These are phyloP conservation scores for Hemisphaericaspora xylofermentans DNA, from an alignment of 1,139 yeast species.

Conservation along the genomic window DNA sequence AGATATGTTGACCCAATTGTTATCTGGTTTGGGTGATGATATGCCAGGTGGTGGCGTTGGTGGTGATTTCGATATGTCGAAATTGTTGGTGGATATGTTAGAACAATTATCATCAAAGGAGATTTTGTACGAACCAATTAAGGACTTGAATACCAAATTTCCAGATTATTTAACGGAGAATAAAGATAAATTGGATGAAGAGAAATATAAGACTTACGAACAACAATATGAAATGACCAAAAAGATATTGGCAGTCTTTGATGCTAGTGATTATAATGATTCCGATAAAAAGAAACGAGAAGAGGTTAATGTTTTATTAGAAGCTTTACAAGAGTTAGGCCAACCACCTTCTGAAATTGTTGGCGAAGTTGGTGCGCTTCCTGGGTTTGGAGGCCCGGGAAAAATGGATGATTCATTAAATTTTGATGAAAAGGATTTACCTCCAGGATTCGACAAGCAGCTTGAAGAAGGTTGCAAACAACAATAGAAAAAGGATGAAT, in stretches of 20 bases:
- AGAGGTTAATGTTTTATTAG: conserved; percentile 56
- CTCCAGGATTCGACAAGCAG: conserved; percentile 50
- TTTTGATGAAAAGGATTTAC: conserved; percentile 44
- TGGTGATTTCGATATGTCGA: conserved; percentile 56
- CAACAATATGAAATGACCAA: conserved; percentile 55
- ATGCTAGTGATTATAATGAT: conserved; percentile 53
- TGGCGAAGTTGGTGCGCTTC: conserved; percentile 56
- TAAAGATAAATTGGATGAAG: conserved; percentile 42
- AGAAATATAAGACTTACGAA: conserved; percentile 50
- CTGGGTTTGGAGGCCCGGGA: conserved; percentile 28
- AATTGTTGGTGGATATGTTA: conserved; percentile 73
- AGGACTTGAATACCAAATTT: conserved; percentile 71
- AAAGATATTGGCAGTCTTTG: conserved; percentile 57
- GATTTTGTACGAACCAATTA: conserved; percentile 84
- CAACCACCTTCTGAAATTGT: conserved; percentile 84
- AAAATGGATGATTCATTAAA: conserved; percentile 28
- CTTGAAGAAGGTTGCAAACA: conserved; percentile 38
- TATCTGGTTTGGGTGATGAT: conserved; percentile 45
- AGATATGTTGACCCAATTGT: conserved; percentile 57
- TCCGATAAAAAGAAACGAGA: conserved; percentile 51
- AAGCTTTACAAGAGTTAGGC: conserved; percentile 76
- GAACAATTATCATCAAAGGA: conserved; percentile 84
- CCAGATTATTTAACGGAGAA: conserved; percentile 61
- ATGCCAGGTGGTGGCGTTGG: conserved; percentile 42
- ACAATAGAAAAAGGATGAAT: conserved; percentile 15